Base-by-base conservation (phyloP, 495 filamentous ascomycete genomes). In the Hypoxylon lenormandii region DNA sequence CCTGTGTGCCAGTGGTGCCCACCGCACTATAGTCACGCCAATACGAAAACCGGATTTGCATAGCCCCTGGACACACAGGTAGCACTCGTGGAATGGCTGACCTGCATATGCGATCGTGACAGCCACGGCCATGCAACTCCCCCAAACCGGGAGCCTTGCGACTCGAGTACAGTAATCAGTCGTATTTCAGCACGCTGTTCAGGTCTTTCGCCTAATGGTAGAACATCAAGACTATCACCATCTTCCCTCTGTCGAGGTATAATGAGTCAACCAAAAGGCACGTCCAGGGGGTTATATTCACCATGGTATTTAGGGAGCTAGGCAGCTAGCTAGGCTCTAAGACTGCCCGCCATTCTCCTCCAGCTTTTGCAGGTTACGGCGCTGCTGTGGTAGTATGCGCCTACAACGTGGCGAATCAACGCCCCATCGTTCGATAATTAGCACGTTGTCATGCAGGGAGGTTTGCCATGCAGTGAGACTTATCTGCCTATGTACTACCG, bases 11-110 rank as follows among this genome's bases (percentile, higher is more conserved):
- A n/a, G n/a, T n/a, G n/a, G n/a, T n/a, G 54, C 37, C 58, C 69
- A 64, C 55, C 62, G 58, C 56, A 67, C 51, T 53, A 57, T 60
- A 67, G 64, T 38, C 30, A 49, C 13, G 43, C 71, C 75, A 74
- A 76, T 76, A 69, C 69, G 58, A 76, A 77, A 76, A 71, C 75
- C 72, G 72, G 73, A 71, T 75, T 75, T 62, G 50, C 64, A 72
- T 66, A 69, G 64, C 69, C 69, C 69, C 68, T 66, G 43, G 46
- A 62, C 58, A 61, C 51, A n/a, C 56, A 57, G 60, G 60, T 64
- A 18, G 55, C 66, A 61, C 60, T 66, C 57, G 61, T 33, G 51
- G 47, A 63, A n/a, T 58, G 61, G 62, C 68, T 71, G 46, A 66
- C 68, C 62, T 71, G 68, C 68, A 71, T 71, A 71, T 71, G 62